These are phyloP conservation scores for Gliomastix tumulicola DNA, from an alignment of 2,329 filamentous ascomycete genomes.

Conservation along the genomic window DNA sequence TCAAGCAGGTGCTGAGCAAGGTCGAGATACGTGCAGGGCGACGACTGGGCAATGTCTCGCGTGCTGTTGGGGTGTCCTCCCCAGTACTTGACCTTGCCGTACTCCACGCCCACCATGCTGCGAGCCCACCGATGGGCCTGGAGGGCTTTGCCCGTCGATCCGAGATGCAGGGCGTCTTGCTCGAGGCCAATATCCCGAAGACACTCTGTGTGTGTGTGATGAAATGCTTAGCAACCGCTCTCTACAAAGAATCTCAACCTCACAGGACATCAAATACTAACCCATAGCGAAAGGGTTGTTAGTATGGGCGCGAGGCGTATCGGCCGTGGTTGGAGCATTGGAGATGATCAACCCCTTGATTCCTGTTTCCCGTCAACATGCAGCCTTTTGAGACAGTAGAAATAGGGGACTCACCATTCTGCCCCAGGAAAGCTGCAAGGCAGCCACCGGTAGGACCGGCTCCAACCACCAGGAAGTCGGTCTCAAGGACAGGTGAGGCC, in stretches of 20 bases:
- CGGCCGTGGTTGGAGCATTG: background rate
- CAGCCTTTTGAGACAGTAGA: background rate
- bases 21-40: conserved; percentile 31
- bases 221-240: background rate
- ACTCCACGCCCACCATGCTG: background rate
- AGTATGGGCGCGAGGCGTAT: background rate
- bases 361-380: background rate
- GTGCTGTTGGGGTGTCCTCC: background rate
- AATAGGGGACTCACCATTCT: background rate
- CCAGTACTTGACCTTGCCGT: background rate
- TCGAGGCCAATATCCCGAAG: background rate
- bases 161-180: background rate
- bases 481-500: too few species aligned
- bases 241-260: too few species aligned
- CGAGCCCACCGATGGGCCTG: background rate
- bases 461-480: conserved; percentile 79
- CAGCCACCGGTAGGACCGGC: conserved; percentile 77
- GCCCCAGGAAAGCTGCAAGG: background rate
- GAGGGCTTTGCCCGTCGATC: background rate
- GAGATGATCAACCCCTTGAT: background rate
- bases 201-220: background rate
- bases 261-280: background rate
- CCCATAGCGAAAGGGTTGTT: background rate
- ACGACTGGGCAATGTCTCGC: background rate
- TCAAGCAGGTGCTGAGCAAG: conserved; percentile 35